phyloP scores from a whole-genome alignment of 148 eudicot species.

The Silene conica region DNA sequence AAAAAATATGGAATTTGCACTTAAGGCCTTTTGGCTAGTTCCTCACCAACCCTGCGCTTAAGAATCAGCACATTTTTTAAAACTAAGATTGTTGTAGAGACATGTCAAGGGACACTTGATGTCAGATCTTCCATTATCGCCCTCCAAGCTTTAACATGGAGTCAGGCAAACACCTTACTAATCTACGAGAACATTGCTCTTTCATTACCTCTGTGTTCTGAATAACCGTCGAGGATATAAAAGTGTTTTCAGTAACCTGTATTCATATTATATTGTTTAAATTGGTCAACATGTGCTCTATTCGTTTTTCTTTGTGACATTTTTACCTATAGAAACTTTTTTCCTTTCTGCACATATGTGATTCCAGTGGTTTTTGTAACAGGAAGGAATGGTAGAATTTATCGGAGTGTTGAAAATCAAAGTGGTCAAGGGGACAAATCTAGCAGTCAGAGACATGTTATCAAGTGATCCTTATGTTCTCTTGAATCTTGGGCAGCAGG shows the following conservation, averaged over 20 bases:
- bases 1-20: neutral
- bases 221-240: neutral
- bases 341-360: neutral
- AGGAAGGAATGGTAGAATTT: constrained; percentile 90
- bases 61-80: no score
- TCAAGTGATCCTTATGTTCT: constrained; percentile 94
- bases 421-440: constrained; percentile 78
- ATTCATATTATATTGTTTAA: neutral
- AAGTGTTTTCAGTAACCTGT: neutral
- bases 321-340: neutral
- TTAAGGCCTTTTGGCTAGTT: no score
- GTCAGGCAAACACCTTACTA: neutral
- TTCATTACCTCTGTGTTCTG: neutral
- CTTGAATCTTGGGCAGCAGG: constrained; percentile 79
- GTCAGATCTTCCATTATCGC: neutral
- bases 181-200: neutral
- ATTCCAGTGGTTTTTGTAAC: constrained; percentile 24
- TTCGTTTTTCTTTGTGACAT: neutral
- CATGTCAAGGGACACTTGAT: neutral
- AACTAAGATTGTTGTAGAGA: neutral
- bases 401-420: constrained; percentile 73
- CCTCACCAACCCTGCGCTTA: no score
- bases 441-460: constrained; percentile 88
- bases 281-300: neutral
- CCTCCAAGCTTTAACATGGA: neutral